phyloP scores from a whole-genome alignment of 2,329 filamentous ascomycete species.

The Fusarium nematophilum region DNA sequence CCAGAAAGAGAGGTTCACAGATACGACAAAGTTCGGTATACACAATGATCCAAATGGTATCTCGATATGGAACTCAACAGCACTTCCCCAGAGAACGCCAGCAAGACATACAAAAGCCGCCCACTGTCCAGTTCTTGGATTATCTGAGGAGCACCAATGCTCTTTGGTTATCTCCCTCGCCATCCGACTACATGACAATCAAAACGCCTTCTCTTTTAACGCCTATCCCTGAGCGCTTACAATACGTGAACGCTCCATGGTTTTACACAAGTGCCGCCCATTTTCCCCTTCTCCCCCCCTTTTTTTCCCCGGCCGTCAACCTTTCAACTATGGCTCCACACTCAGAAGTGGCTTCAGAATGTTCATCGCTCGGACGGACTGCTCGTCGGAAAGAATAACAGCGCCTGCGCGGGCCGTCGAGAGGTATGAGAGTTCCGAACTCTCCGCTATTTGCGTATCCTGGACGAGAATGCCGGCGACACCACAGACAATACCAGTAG shows the following conservation, averaged over 20 bases:
- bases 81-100: constrained; percentile 31
- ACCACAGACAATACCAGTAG: constrained; percentile 94
- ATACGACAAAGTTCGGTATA: constrained; percentile 28
- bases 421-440: constrained; percentile 87
- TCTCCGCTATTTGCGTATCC: constrained; percentile 68
- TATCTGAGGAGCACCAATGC: constrained; percentile 7
- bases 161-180: background rate
- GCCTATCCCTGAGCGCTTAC: constrained; percentile 15
- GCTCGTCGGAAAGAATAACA: constrained; percentile 83
- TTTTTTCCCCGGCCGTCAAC: background rate
- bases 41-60: constrained; percentile 41
- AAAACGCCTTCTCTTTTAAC: constrained; percentile 31
- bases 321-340: constrained; percentile 42
- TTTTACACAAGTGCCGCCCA: constrained; percentile 23
- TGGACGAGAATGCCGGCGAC: constrained; percentile 86
- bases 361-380: constrained; percentile 77
- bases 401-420: constrained; percentile 90
- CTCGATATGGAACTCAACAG: constrained; percentile 32
- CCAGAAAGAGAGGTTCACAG: background rate
- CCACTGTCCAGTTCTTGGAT: constrained; percentile 4
- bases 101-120: constrained; percentile 24
- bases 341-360: constrained; percentile 69
- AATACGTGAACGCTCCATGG: constrained; percentile 13
- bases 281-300: background rate
- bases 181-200: constrained; percentile 16